Evolutionary conservation across 257 asterid genomes (phyloP).

Genomic region (Rehmannia glutinosa): DNA sequence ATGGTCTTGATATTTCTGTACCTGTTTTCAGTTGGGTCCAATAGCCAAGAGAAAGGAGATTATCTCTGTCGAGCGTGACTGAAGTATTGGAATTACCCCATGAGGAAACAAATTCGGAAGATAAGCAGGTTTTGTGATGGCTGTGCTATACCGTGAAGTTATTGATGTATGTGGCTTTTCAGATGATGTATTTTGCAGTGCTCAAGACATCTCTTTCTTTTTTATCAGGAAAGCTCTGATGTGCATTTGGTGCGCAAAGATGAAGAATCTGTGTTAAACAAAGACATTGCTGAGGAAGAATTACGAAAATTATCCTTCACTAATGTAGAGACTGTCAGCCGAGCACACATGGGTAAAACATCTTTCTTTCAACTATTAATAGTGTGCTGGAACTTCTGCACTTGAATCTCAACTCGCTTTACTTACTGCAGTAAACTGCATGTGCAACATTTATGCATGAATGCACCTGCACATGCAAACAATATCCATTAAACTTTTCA

Average conservation of each 20-base stretch:
- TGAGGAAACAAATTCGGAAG: conserved; percentile 33
- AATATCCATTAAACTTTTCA: not conserved
- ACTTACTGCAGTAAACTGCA: conserved; percentile 1
- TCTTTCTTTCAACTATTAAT: not conserved
- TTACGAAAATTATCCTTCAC: conserved; percentile 33
- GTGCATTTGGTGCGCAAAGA: conserved; percentile 34
- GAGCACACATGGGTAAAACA: conserved; percentile 47
- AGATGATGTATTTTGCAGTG: not conserved
- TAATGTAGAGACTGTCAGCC: conserved; percentile 39
- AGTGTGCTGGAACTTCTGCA: not conserved
- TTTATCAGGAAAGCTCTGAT: conserved; percentile 49
- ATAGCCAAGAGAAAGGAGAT: conserved; percentile 40
- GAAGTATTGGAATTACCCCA: conserved; percentile 31
- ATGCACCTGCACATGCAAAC: not conserved
- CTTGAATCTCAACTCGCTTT: not conserved
- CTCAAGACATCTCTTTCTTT: conserved; percentile 9
- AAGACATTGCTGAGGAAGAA: conserved; percentile 50
- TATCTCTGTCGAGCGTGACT: conserved; percentile 23
- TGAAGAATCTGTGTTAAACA: conserved; percentile 40
- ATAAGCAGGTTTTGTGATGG: conserved; percentile 48
- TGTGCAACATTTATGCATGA: not conserved
- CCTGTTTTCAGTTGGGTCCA: conserved; percentile 34
- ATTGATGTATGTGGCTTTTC: not conserved
- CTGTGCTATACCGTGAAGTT: not conserved
- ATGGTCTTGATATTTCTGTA: conserved; percentile 41